These are phyloP conservation scores for Sporothrix curviconia DNA, from an alignment of 2,329 filamentous ascomycete genomes.

Conservation along the genomic window DNA sequence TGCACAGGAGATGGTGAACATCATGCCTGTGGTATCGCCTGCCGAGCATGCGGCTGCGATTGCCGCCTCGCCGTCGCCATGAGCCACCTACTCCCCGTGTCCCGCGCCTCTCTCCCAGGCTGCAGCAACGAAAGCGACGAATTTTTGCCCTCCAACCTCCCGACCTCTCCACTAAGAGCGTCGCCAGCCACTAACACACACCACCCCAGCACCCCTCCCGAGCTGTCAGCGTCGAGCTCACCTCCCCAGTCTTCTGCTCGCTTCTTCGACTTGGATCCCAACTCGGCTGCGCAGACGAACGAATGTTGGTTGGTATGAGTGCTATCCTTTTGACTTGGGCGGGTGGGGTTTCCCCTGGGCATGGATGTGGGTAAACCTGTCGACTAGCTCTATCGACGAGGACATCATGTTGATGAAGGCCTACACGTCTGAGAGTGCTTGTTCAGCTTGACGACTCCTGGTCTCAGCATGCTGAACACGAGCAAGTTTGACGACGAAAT, in stretches of 20 bases:
- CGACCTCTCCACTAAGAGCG: constrained; percentile 45
- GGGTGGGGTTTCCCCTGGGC: constrained; percentile 19
- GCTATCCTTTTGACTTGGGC: constrained; percentile 28
- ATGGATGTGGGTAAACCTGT: constrained; percentile 31
- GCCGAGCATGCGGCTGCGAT: constrained; percentile 24
- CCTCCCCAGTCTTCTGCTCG: constrained; percentile 39
- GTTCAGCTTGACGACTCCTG: constrained; percentile 37
- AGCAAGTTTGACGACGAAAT: constrained; percentile 50
- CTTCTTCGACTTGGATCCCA: constrained; percentile 42
- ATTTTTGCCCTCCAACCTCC: constrained; percentile 20
- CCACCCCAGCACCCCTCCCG: constrained; percentile 43
- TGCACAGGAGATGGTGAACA: constrained; percentile 19
- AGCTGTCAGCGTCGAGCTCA: constrained; percentile 55
- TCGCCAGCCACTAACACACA: constrained; percentile 44
- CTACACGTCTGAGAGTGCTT: constrained; percentile 38
- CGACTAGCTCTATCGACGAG: constrained; percentile 30
- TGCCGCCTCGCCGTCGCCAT: constrained; percentile 39
- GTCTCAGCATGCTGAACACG: constrained; percentile 43
- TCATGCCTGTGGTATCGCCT: constrained; percentile 24
- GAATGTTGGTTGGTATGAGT: constrained; percentile 23
- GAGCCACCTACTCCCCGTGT: constrained; percentile 41
- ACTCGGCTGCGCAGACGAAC: constrained; percentile 27
- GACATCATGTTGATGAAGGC: constrained; percentile 39
- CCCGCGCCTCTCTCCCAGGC: constrained; percentile 33
- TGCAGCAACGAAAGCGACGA: constrained; percentile 11